A percentile compares a stretch with the other conserved stretches of the same genome.
These are phyloP conservation scores for Carallia brachiata DNA, from an alignment of 345 rosid species.

Conservation along the genomic window DNA sequence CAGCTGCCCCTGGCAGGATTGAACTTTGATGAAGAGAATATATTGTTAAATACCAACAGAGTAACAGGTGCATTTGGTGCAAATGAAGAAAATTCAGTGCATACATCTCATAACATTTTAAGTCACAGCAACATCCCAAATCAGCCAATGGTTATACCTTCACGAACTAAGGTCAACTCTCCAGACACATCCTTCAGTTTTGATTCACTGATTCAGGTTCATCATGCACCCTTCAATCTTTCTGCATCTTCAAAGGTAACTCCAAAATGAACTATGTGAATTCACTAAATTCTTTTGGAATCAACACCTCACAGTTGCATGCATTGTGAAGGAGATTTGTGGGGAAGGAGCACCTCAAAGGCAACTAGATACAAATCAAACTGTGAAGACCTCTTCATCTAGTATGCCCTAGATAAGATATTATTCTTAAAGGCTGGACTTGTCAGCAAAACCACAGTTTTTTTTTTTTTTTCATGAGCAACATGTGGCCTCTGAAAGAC, in stretches of 20 bases:
- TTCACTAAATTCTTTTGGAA: slow-evolving; percentile 1
- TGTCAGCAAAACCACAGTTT: no score
- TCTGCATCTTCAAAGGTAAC: slow-evolving; percentile 45
- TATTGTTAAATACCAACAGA: slow-evolving; percentile 27
- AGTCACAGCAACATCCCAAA: slow-evolving; percentile 26
- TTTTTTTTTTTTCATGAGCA: slow-evolving; percentile 4
- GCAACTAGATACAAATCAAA: slow-evolving; percentile 32
- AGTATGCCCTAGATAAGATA: slow-evolving; percentile 37
- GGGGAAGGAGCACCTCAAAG: slow-evolving; percentile 33
- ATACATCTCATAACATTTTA: slow-evolving; percentile 27
- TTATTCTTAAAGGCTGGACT: slow-evolving; percentile 3
- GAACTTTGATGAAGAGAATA: slow-evolving; percentile 39
- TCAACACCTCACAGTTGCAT: not conserved
- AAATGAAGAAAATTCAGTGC: slow-evolving; percentile 31
- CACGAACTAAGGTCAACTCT: slow-evolving; percentile 24
- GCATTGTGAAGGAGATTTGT: slow-evolving; percentile 38
- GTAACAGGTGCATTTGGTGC: slow-evolving; percentile 36
- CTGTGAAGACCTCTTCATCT: slow-evolving; percentile 35
- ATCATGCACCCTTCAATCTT: slow-evolving; percentile 29
- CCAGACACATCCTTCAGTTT: slow-evolving; percentile 39
- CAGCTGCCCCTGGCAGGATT: slow-evolving; percentile 40
- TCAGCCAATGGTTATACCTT: slow-evolving; percentile 28
- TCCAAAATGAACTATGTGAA: slow-evolving; percentile 5
- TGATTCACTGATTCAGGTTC: slow-evolving; percentile 36
- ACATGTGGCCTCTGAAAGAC: slow-evolving; percentile 25